Conservation (phyloP, 495 filamentous ascomycete species). For the Aspergillus saccharolyticus region DNA sequence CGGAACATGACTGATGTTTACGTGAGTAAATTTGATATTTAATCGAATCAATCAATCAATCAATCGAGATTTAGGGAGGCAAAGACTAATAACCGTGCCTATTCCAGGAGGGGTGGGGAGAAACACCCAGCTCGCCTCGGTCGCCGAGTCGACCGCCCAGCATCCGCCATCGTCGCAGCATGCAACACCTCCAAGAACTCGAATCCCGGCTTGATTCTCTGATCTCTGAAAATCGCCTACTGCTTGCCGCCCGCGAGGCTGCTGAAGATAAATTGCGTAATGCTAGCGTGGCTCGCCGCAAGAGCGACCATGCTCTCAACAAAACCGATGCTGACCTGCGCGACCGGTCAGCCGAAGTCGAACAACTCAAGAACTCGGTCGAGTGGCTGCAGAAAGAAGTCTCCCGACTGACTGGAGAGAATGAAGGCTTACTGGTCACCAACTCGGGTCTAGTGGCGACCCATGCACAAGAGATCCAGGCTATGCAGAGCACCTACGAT, state of each 20-base stretch:
- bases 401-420: conserved; percentile 63
- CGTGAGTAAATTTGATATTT: conserved; percentile 57
- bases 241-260: conserved; percentile 64
- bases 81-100: conserved; percentile 9
- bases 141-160: conserved; percentile 95
- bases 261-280: conserved; percentile 60
- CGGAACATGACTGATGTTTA: conserved; percentile 90
- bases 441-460: conserved; percentile 61
- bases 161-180: conserved; percentile 90
- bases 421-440: conserved; percentile 64
- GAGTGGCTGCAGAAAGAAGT: conserved; percentile 77
- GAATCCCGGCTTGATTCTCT: conserved; percentile 71
- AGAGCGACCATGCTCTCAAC: conserved; percentile 52
- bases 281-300: conserved; percentile 49
- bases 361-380: conserved; percentile 68
- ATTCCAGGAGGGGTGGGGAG: conserved; percentile 85
- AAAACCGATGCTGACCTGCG: conserved; percentile 50
- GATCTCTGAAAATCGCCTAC: conserved; percentile 70
- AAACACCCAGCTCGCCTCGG: conserved; percentile 81
- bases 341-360: conserved; percentile 71
- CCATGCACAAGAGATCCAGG: conserved; percentile 60
- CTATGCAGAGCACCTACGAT: conserved; percentile 45
- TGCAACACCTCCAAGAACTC: conserved; percentile 85
- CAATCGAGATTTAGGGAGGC: conserved; percentile 19
- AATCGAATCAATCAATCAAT: no score